Percentiles rank a stretch among this genome's conserved stretches.
Evolutionary conservation across 2,329 filamentous ascomycete species (phyloP).

Genomic region (Trichoderma hamatum): DNA sequence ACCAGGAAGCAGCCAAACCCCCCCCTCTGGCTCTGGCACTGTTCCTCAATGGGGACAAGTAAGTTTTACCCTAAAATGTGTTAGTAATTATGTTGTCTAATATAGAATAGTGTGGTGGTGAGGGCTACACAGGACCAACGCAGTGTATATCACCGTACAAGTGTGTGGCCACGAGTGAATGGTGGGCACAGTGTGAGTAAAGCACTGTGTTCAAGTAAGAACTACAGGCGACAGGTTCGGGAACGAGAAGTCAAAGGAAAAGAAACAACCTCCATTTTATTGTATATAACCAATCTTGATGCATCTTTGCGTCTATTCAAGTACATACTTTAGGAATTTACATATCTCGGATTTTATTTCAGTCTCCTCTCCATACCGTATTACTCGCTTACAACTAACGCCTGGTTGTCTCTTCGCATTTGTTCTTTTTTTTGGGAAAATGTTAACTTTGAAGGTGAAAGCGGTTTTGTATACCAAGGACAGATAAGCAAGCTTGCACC

Average conservation of each 20-base stretch:
- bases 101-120: constrained; percentile 31
- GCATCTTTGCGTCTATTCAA: not conserved
- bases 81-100: not conserved
- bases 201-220: not conserved
- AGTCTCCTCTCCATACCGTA: not conserved
- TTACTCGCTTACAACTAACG: not conserved
- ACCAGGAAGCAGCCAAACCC: not conserved
- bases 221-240: not conserved
- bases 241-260: not conserved
- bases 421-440: not conserved
- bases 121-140: constrained; percentile 32
- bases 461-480: too few relatives aligned
- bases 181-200: constrained; percentile 33
- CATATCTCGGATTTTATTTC: not conserved
- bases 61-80: not conserved
- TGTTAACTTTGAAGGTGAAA: not conserved
- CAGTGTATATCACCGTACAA: constrained; percentile 32
- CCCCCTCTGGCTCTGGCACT: constrained; percentile 6
- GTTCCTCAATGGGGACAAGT: constrained; percentile 26
- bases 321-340: not conserved
- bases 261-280: not conserved
- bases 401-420: not conserved
- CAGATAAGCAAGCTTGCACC: too few relatives aligned
- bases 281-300: not conserved
- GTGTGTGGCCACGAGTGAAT: constrained; percentile 29